Evolutionary conservation across 345 rosid genomes (phyloP).

Genomic region (Arabis hirsuta): DNA sequence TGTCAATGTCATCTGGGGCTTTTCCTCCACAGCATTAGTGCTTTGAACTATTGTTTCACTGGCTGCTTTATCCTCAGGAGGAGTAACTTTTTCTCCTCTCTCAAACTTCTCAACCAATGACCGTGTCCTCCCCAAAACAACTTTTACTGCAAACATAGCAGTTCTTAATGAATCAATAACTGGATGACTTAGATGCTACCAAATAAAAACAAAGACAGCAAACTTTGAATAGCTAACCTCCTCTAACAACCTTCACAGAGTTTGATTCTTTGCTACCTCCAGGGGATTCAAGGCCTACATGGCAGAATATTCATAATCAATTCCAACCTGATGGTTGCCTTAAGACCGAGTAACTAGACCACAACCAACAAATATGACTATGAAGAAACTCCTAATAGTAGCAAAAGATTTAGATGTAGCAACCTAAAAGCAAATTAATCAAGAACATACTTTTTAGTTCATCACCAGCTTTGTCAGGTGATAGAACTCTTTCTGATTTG

Average conservation of each 20-base stretch:
- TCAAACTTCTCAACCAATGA: conserved; percentile 93
- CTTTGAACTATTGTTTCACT: conserved; percentile 32
- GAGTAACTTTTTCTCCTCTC: conserved; percentile 56
- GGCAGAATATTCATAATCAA: conserved; percentile 31
- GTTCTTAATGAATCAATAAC: conserved; percentile 38
- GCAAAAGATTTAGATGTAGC: conserved; percentile 8
- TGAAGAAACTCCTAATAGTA: conserved; percentile 14
- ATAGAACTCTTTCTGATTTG: conserved; percentile 48
- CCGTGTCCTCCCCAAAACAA: conserved; percentile 88
- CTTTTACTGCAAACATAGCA: conserved; percentile 73
- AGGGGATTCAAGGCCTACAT: conserved; percentile 57
- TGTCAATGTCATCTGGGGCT: conserved; percentile 26
- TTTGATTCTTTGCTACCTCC: conserved; percentile 47
- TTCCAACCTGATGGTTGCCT: conserved; percentile 18
- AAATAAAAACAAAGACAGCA: conserved; percentile 27
- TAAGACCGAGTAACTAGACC: background rate
- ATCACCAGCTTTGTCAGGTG: conserved; percentile 50
- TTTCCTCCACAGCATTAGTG: conserved; percentile 37
- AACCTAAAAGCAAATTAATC: background rate
- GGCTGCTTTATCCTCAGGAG: conserved; percentile 49
- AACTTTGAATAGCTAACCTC: conserved; percentile 67
- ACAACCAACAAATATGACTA: conserved; percentile 6
- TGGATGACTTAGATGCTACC: conserved; percentile 18
- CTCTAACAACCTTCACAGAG: conserved; percentile 78
- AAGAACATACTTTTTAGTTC: conserved; percentile 61